These are phyloP conservation scores for Heterobasidion occidentale DNA, from an alignment of 1,284 basidiomycete genomes.

Conservation along the genomic window DNA sequence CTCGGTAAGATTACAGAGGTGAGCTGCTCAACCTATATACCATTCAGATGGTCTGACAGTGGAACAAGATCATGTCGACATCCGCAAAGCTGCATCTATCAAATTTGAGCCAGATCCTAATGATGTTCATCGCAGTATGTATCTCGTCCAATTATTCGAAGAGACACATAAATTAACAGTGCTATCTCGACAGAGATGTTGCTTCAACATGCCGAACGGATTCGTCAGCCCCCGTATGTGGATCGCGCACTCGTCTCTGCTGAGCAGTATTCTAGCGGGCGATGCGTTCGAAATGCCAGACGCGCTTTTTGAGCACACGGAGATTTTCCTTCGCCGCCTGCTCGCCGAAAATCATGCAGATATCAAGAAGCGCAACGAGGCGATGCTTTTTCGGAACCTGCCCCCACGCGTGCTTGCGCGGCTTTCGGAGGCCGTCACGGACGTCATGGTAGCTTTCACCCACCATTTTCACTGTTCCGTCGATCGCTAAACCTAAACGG, in stretches of 20 bases:
- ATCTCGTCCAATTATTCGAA: not conserved
- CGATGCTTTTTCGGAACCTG: conserved; percentile 66
- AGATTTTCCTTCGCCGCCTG: conserved; percentile 22
- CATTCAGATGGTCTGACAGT: conserved; percentile 1
- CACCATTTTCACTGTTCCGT: conserved; percentile 1
- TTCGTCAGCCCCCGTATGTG: conserved; percentile 71
- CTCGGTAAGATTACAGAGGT: conserved; percentile 68
- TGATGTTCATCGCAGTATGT: conserved; percentile 51
- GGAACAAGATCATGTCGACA: conserved; percentile 40
- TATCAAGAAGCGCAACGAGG: conserved; percentile 66
- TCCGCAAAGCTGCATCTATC: conserved; percentile 46
- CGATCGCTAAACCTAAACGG: not conserved
- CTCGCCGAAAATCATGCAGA: conserved; percentile 45
- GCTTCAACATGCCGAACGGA: conserved; percentile 58
- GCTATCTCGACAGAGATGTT: conserved; percentile 40
- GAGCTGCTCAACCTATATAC: conserved; percentile 5
- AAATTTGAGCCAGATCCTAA: conserved; percentile 47
- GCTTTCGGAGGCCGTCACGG: conserved; percentile 58
- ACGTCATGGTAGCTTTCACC: conserved; percentile 48
- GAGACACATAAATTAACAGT: not conserved
- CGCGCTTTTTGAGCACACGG: conserved; percentile 23
- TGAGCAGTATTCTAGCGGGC: conserved; percentile 37
- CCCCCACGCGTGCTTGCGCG: conserved; percentile 50
- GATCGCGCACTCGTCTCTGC: conserved; percentile 39
- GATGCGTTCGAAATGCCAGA: conserved; percentile 26